These are phyloP conservation scores for Urostyla sp. DNA, from an alignment of 73 alveolate genomes.

Conservation along the genomic window DNA sequence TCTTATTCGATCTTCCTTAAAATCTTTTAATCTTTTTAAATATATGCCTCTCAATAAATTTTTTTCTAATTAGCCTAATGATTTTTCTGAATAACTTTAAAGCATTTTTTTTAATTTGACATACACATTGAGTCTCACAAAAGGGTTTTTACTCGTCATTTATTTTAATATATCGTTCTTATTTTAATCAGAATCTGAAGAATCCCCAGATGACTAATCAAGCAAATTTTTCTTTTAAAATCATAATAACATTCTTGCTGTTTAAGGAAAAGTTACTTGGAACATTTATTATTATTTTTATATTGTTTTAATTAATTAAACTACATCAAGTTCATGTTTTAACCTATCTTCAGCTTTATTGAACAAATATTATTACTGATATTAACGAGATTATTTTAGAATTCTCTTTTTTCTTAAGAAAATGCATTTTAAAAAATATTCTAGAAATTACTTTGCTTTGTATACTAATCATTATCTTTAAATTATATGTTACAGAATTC, in stretches of 20 bases:
- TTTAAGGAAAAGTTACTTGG: conserved; percentile 1
- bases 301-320: conserved; percentile 18
- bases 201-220: conserved; percentile 25
- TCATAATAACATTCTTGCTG: conserved; percentile 4
- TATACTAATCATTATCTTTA: conserved; percentile 24
- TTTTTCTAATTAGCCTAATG: conserved; percentile 10
- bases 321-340: conserved; percentile 31
- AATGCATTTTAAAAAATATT: conserved; percentile 3
- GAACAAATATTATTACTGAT: conserved; percentile 27
- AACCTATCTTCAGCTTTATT: conserved; percentile 23
- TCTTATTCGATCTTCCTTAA: conserved; percentile 20
- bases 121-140: conserved; percentile 23
- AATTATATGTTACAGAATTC: conserved; percentile 2
- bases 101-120: conserved; percentile 34
- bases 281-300: conserved; percentile 4
- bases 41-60: conserved; percentile 40
- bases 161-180: conserved; percentile 1
- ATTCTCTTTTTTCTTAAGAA: conserved; percentile 27
- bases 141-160: conserved; percentile 38
- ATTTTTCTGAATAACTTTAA: background rate
- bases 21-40: conserved; percentile 31
- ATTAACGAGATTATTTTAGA: background rate
- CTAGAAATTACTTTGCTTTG: background rate
- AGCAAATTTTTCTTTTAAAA: conserved; percentile 39
- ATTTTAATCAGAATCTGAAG: conserved; percentile 45